These are phyloP conservation scores for Alternaria triticimaculans DNA, from an alignment of 2,329 filamentous ascomycete species.

Conservation along the genomic window DNA sequence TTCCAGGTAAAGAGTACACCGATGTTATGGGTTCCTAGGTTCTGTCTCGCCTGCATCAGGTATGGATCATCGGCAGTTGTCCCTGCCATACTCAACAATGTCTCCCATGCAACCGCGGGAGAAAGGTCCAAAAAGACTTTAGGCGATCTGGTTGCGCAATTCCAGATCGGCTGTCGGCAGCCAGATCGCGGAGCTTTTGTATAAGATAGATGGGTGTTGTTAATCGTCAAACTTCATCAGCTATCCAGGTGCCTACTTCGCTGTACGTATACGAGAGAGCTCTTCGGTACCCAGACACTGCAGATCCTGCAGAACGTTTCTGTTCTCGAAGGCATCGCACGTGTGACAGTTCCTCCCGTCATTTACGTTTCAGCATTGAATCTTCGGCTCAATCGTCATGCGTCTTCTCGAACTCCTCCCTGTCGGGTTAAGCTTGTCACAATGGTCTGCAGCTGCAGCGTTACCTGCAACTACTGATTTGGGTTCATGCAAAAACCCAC, in stretches of 20 bases:
- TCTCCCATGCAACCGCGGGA: not conserved
- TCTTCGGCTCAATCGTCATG: not conserved
- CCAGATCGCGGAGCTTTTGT: not conserved
- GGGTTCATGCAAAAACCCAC: slow-evolving; percentile 17
- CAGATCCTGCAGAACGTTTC: not conserved
- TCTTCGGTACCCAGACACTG: not conserved
- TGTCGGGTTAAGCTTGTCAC: slow-evolving; percentile 11
- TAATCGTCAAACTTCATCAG: not conserved
- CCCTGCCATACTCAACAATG: not conserved
- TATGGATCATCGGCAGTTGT: not conserved
- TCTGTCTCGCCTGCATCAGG: not conserved
- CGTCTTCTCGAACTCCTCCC: not conserved
- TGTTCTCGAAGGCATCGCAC: not conserved
- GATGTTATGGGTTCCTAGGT: not conserved
- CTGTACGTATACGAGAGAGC: not conserved
- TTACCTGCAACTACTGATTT: not conserved
- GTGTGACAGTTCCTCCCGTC: not conserved
- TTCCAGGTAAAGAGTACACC: not conserved
- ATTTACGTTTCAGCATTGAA: not conserved
- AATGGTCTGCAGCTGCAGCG: slow-evolving; percentile 12
- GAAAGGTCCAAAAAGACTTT: not conserved
- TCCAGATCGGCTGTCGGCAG: not conserved
- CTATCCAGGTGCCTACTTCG: not conserved
- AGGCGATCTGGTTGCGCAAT: not conserved
- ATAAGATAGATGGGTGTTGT: not conserved